These are phyloP conservation scores for Yarrowia sp. DNA, from an alignment of 805 yeast genomes.

Conservation along the genomic window DNA sequence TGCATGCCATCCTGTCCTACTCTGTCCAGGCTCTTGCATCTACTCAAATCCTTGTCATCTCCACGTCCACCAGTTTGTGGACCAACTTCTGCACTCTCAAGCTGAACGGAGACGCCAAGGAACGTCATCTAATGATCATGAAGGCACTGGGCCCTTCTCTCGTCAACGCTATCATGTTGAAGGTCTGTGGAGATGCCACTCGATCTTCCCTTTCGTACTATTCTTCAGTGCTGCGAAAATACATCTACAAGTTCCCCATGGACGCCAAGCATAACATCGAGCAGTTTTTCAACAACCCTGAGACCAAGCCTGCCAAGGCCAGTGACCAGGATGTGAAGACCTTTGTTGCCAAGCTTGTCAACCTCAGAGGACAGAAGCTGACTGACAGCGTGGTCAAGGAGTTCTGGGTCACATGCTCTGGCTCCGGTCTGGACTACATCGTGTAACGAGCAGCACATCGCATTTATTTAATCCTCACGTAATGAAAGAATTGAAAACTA, in stretches of 20 bases:
- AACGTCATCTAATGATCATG: constrained; percentile 43
- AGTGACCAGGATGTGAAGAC: constrained; percentile 34
- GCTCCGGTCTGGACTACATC: constrained; percentile 40
- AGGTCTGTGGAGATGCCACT: constrained; percentile 52
- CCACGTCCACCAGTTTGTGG: constrained; percentile 65
- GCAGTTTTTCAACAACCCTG: constrained; percentile 41
- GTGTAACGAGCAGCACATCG: constrained; percentile 2
- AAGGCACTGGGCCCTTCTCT: constrained; percentile 49
- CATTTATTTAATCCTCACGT: constrained; percentile 20
- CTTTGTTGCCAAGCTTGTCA: constrained; percentile 47
- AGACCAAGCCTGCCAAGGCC: constrained; percentile 36
- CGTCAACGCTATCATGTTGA: constrained; percentile 51
- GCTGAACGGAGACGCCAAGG: constrained; percentile 34
- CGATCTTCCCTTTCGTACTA: constrained; percentile 56
- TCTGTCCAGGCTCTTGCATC: constrained; percentile 53
- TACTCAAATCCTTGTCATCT: constrained; percentile 63
- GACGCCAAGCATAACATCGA: constrained; percentile 40
- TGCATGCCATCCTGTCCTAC: constrained; percentile 16
- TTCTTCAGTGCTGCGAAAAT: constrained; percentile 52
- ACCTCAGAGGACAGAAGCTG: constrained; percentile 47
- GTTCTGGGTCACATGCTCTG: constrained; percentile 50
- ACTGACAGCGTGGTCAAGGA: constrained; percentile 46
- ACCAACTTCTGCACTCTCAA: constrained; percentile 50
- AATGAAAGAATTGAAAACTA: background rate
- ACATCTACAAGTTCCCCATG: constrained; percentile 42